Percentiles rank a stretch among this genome's conserved stretches.
These are phyloP conservation scores for Lyophyllum decastes DNA, from an alignment of 768 basidiomycete genomes.

Conservation along the genomic window DNA sequence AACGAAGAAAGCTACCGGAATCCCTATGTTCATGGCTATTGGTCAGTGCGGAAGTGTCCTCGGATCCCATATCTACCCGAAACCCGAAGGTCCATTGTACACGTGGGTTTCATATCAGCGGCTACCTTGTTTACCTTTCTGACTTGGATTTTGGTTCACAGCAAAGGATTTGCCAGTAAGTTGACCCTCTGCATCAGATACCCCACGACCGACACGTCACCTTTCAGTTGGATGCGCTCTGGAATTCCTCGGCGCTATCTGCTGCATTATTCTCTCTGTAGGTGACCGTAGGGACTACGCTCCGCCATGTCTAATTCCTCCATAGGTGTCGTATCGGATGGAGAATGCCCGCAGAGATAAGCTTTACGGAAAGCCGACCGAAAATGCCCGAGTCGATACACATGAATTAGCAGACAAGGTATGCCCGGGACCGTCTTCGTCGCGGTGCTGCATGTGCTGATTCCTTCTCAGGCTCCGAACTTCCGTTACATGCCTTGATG, in stretches of 20 bases:
- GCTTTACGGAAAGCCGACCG: conserved; percentile 50
- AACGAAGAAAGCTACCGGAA: conserved; percentile 74
- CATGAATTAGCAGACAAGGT: conserved; percentile 69
- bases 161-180: conserved; percentile 61
- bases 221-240: conserved; percentile 49
- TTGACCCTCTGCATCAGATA: conserved; percentile 3
- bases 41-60: conserved; percentile 77
- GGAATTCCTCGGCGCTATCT: conserved; percentile 56
- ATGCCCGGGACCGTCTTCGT: conserved; percentile 4
- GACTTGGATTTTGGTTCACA: conserved; percentile 21
- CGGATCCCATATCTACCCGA: conserved; percentile 75
- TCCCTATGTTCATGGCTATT: conserved; percentile 79
- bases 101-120: conserved; percentile 41
- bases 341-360: conserved; percentile 62
- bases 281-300: conserved; percentile 9
- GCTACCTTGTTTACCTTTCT: neutral
- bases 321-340: conserved; percentile 59
- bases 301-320: neutral
- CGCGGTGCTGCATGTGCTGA: neutral
- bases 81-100: conserved; percentile 63
- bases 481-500: conserved; percentile 57
- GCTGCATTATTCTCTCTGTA: conserved; percentile 53
- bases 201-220: conserved; percentile 7
- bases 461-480: conserved; percentile 46
- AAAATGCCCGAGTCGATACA: conserved; percentile 56